Percentiles rank a stretch among this genome's conserved stretches.
Conservation (phyloP, 2,329 filamentous ascomycete species). For the Seiridium cupressi region DNA sequence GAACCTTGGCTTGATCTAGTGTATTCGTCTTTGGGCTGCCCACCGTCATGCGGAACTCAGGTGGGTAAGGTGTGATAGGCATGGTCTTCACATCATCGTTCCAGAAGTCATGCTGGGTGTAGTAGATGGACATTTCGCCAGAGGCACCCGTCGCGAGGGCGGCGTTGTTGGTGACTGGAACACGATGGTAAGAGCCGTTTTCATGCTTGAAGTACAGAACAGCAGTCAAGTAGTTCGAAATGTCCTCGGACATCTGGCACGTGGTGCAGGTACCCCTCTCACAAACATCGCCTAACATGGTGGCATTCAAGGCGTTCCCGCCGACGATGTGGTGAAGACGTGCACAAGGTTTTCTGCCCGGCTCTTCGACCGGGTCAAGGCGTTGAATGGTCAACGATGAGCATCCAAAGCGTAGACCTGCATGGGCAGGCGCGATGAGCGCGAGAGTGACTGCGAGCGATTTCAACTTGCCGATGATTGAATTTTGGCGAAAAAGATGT, state of each 20-base stretch:
- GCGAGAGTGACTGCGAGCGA: not conserved
- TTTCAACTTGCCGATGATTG: not conserved
- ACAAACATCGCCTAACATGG: conserved; percentile 37
- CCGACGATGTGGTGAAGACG: conserved; percentile 30
- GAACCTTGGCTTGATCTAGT: conserved; percentile 26
- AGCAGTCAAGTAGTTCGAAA: conserved; percentile 35
- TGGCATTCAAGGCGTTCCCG: conserved; percentile 42
- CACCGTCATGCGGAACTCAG: conserved; percentile 42
- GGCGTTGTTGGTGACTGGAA: conserved; percentile 14
- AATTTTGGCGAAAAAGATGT: not conserved
- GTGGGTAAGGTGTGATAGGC: conserved; percentile 31
- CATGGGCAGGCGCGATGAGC: conserved; percentile 20
- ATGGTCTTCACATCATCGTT: conserved; percentile 31
- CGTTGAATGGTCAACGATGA: conserved; percentile 26
- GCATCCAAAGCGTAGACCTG: conserved; percentile 28
- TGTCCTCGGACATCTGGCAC: conserved; percentile 35
- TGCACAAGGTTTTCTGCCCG: conserved; percentile 22
- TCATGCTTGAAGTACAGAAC: conserved; percentile 18
- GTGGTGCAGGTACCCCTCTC: conserved; percentile 40
- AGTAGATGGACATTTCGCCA: conserved; percentile 10
- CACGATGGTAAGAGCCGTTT: conserved; percentile 2
- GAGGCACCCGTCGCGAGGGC: conserved; percentile 4
- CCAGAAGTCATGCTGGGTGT: conserved; percentile 14
- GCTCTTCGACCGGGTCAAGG: conserved; percentile 28
- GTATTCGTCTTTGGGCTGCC: conserved; percentile 31